Base-by-base conservation (phyloP, 192 early-diverging fungal species). In the Coemansia sp. region DNA sequence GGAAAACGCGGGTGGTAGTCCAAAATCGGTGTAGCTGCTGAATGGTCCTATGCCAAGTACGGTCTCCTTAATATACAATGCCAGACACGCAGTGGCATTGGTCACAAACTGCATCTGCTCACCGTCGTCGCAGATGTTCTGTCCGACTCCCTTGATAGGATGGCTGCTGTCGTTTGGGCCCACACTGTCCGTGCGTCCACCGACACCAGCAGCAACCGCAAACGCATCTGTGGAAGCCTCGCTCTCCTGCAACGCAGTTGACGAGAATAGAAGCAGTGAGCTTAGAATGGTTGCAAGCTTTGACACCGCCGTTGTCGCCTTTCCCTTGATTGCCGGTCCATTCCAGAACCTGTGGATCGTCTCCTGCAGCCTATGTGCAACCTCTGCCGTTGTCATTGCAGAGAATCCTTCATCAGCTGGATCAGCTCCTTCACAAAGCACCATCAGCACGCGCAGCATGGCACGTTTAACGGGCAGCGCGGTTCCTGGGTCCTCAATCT, bases 361-460 rank as follows among this genome's bases (percentile, higher is more conserved):
- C 37, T 65, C 57, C 48, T 65, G 70, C 59, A 81, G 60, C 18
- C 78, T 47, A n/a, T 75, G 78, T 1, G 78, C 73, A 9, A 81
- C 78, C 44, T 81, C 78, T 15, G 78, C 70, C 8, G 78, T 81
- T 19, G 78, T 81, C 78, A 81, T 81, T 3, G 78, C 78, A 6
- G 78, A 81, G 13, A 81, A 81, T 12, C 78, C 78, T 12, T 65
- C 67, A 16, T 56, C 21, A 4, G 42, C 69, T 12, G 78, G 78
- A 16, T 81, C 78, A 0, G 19, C 16, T n/a, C 73, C 70, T 47
- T 81, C 78, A 53, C 78, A 72, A 47, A 81, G 19, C 32, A 73
- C 71, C 70, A 81, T 59, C 32, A 81, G 58, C 16, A 63, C 72
- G 2, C 78, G 69, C 38, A 81, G 67, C 32, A 75, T 54, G 9